Base-by-base conservation (phyloP, 148 eudicot species). In the Chenopodium album region DNA sequence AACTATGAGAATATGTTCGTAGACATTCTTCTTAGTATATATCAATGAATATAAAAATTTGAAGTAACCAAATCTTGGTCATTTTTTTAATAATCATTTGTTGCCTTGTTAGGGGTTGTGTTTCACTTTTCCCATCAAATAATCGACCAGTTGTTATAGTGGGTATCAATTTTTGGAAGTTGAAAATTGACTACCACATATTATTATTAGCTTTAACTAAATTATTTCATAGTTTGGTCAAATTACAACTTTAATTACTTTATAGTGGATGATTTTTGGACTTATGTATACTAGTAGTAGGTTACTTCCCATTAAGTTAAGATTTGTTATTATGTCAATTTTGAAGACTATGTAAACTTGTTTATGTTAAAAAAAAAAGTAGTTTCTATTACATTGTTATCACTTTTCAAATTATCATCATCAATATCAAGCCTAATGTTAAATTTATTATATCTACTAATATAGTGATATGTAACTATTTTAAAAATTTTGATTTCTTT, bases 101-200 rank as follows among this genome's bases (percentile, higher is more conserved):
- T 47, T 78, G 81, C 44, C 44, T 41, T 41, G 44, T 41, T 41
- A 41, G 44, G 74, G 26, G 17, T 67, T 74, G 64, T 78, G 74
- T 78, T 31, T 78, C 81, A 48, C 81, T 78, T 78, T 78, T 68
- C 29, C 81, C 73, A 68, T 78, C 81, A 78, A 63, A 37, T 37
- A 62, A 23, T 17, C 62, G 68, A 77, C 52, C 50, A 76, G 48
- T n/a, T 62, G 69, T 63, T 63, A 32, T 63, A 37, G 19, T 74
- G 77, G 63, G 63, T 50, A 74, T 73, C 76, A 47, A 9, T 31
- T 26, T 73, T 4, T 19, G 44, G 44, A 41, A 41, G 44, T 41
- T 41, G 44, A 41, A 41, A 41, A 41, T 41, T 41, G 44, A 41
- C 44, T 41, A 41, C 44, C 44, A 41, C 44, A 41, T 41, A 41